These are phyloP conservation scores for Glycine latifolia DNA, from an alignment of 306 rosid species.

Conservation along the genomic window DNA sequence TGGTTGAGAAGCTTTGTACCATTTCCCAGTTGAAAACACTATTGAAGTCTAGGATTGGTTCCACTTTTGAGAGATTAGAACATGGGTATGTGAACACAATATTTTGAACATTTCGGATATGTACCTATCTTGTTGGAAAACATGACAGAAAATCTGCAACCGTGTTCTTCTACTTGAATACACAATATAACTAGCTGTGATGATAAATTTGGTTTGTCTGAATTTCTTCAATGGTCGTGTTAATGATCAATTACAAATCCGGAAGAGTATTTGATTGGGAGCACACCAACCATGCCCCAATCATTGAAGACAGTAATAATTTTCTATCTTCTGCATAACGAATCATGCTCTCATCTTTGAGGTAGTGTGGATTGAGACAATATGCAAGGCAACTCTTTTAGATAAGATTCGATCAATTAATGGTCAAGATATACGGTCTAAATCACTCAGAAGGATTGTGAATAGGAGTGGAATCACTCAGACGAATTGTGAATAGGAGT, in stretches of 20 bases:
- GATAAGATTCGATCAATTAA: neutral
- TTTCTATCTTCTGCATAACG: neutral
- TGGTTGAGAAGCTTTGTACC: conserved; percentile 33
- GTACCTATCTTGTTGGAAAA: neutral
- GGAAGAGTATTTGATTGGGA: too few relatives aligned
- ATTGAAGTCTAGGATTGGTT: neutral
- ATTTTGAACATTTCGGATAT: neutral
- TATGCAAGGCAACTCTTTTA: neutral
- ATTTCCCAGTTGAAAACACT: conserved; percentile 26
- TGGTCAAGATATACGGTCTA: too few relatives aligned
- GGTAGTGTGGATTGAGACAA: too few relatives aligned
- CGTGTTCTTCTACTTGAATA: neutral
- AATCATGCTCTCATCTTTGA: neutral
- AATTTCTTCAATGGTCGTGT: neutral
- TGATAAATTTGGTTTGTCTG: neutral
- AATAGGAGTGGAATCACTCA: too few relatives aligned
- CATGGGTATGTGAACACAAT: neutral
- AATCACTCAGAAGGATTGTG: too few relatives aligned
- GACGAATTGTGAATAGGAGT: too few relatives aligned
- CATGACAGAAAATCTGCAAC: neutral
- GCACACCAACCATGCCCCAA: too few relatives aligned
- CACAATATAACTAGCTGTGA: neutral
- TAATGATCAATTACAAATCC: neutral
- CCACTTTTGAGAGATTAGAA: neutral
- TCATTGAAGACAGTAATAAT: too few relatives aligned